Conservation (phyloP, 179 eudicot species). For the Amaranthus tricolor region DNA sequence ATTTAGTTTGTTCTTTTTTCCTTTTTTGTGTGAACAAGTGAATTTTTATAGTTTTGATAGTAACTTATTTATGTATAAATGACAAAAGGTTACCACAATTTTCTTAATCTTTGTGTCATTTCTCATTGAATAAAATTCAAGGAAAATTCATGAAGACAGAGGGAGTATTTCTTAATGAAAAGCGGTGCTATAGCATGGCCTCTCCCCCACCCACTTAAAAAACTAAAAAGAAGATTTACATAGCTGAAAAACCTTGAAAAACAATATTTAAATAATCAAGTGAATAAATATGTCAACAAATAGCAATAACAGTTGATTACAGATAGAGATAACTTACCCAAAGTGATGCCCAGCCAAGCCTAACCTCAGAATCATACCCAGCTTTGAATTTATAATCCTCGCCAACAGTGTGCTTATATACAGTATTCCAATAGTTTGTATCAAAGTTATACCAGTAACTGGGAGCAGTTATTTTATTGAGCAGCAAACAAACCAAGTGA, state of each 20-base stretch:
- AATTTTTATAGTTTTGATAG: too few species aligned
- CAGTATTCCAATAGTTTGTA: slow-evolving; percentile 80
- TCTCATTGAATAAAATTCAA: too few species aligned
- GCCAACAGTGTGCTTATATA: slow-evolving; percentile 81
- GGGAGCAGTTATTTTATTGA: slow-evolving; percentile 19
- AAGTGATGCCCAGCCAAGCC: slow-evolving; percentile 95
- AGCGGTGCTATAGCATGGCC: not conserved
- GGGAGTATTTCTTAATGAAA: not conserved
- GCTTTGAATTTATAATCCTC: slow-evolving; percentile 92
- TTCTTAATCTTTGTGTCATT: too few species aligned
- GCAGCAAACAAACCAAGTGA: slow-evolving; percentile 1
- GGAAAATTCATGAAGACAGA: too few species aligned
- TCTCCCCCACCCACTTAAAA: not conserved
- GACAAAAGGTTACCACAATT: too few species aligned
- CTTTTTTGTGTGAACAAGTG: too few species aligned
- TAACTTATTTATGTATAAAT: too few species aligned
- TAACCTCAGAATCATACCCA: slow-evolving; percentile 86
- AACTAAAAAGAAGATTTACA: not conserved
- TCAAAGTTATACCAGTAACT: slow-evolving; percentile 90
- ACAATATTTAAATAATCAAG: not conserved
- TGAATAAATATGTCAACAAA: not conserved
- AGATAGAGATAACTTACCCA: slow-evolving; percentile 55
- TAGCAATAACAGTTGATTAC: not conserved
- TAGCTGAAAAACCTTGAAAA: not conserved
- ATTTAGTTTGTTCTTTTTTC: too few species aligned